Conservation (phyloP, 106 monocot genomes). For the Alisma plantagoaquatica region DNA sequence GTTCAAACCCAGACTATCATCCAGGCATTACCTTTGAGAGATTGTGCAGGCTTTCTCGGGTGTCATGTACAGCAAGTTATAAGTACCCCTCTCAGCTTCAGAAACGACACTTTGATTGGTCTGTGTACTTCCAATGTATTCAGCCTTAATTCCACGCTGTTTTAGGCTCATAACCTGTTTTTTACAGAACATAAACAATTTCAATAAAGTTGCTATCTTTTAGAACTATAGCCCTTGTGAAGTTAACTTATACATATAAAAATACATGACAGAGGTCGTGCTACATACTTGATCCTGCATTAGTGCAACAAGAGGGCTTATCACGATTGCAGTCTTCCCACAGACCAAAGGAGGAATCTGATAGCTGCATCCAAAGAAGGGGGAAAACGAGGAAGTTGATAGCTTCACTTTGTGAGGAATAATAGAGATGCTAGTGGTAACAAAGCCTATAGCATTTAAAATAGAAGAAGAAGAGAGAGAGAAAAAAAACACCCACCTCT, state of each 20-base stretch:
- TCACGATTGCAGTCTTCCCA: conserved; percentile 67
- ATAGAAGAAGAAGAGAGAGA: too few species aligned
- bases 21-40: too few species aligned
- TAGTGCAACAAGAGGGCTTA: conserved; percentile 86
- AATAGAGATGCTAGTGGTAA: too few species aligned
- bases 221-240: background rate
- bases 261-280: background rate
- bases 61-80: conserved; percentile 87
- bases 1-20: too few species aligned
- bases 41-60: conserved; percentile 92
- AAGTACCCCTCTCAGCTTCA: conserved; percentile 61
- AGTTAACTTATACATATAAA: background rate
- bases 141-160: conserved; percentile 67
- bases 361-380: conserved; percentile 40
- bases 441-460: too few species aligned
- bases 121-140: conserved; percentile 82
- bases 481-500: too few species aligned
- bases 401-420: too few species aligned
- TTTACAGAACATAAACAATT: background rate
- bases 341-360: conserved; percentile 85
- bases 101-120: conserved; percentile 27
- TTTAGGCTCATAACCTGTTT: conserved; percentile 84
- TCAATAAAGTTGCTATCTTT: too few species aligned
- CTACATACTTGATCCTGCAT: conserved; percentile 94
- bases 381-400: too few species aligned